A percentile compares a stretch with the other conserved stretches of the same genome.
These are phyloP conservation scores for Limnanthes douglasii DNA, from an alignment of 345 rosid species.

Conservation along the genomic window DNA sequence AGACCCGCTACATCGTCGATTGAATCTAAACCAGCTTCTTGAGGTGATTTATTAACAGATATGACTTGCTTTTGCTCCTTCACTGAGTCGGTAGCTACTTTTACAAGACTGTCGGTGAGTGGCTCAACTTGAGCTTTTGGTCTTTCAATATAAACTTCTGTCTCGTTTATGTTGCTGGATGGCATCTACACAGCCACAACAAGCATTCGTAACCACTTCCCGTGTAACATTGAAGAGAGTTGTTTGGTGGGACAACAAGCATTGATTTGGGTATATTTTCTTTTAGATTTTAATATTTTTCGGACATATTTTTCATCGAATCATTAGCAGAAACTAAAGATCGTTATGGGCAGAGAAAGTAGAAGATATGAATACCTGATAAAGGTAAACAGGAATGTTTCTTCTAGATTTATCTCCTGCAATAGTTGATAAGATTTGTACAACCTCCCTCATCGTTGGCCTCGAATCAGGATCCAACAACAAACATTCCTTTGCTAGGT, in stretches of 20 bases:
- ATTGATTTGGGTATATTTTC: no score
- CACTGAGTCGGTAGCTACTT: slow-evolving; percentile 12
- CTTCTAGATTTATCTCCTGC: slow-evolving; percentile 57
- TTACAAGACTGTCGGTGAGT: no score
- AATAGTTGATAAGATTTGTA: slow-evolving; percentile 85
- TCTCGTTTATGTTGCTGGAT: slow-evolving; percentile 12
- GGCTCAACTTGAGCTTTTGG: no score
- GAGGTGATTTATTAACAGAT: slow-evolving; percentile 8
- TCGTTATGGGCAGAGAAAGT: background rate
- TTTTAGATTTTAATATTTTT: background rate
- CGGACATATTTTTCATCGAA: background rate
- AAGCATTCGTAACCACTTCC: no score
- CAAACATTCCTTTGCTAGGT: slow-evolving; percentile 88
- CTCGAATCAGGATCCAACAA: slow-evolving; percentile 79
- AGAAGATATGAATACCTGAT: slow-evolving; percentile 27
- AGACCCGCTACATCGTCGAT: slow-evolving; percentile 22
- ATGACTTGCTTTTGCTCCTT: slow-evolving; percentile 11
- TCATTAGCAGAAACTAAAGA: no score
- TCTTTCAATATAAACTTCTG: slow-evolving; percentile 11
- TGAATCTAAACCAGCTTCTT: slow-evolving; percentile 13
- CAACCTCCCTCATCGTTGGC: slow-evolving; percentile 96
- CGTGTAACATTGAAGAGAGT: no score
- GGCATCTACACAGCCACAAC: slow-evolving; percentile 18
- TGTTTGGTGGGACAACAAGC: no score
- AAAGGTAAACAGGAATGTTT: slow-evolving; percentile 46